Conservation (phyloP, 2,329 filamentous ascomycete species). For the Cladosporium austrohemisphaericum region DNA sequence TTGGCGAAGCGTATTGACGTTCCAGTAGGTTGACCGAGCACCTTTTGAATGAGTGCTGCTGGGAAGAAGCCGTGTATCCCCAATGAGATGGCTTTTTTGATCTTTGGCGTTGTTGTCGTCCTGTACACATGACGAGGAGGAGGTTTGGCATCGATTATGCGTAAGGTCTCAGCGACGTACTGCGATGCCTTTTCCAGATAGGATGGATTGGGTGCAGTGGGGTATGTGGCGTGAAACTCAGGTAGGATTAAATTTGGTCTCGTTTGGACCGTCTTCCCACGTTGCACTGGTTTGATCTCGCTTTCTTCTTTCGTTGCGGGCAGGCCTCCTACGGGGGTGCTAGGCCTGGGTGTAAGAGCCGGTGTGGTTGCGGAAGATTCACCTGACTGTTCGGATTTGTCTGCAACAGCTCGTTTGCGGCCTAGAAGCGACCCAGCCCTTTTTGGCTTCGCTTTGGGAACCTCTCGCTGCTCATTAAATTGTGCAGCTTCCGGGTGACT, state of each 20-base stretch:
- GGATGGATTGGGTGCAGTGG: conserved; percentile 40
- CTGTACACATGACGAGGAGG: conserved; percentile 67
- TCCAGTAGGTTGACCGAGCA: conserved; percentile 91
- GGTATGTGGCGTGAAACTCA: conserved; percentile 66
- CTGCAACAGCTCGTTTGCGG: conserved; percentile 22
- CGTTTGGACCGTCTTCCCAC: conserved; percentile 30
- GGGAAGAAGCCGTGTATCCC: conserved; percentile 94
- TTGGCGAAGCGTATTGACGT: conserved; percentile 92
- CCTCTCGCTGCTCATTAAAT: conserved; percentile 42
- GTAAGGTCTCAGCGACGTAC: conserved; percentile 36
- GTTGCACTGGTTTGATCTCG: conserved; percentile 20
- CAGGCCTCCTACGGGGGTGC: conserved; percentile 1
- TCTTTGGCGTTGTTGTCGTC: conserved; percentile 60
- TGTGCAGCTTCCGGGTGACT: conserved; percentile 49
- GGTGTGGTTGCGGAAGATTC: conserved; percentile 5
- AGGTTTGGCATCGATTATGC: conserved; percentile 32
- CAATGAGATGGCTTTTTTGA: conserved; percentile 85
- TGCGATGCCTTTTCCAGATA: conserved; percentile 40
- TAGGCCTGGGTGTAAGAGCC: background rate
- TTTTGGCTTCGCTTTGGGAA: conserved; percentile 17
- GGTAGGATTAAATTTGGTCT: conserved; percentile 64
- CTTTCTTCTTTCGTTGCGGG: background rate
- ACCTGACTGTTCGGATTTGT: conserved; percentile 20
- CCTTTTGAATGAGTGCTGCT: conserved; percentile 76
- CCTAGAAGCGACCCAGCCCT: conserved; percentile 23